Evolutionary conservation across 1,284 basidiomycete genomes (phyloP).

Genomic region (Flammula alnicola): DNA sequence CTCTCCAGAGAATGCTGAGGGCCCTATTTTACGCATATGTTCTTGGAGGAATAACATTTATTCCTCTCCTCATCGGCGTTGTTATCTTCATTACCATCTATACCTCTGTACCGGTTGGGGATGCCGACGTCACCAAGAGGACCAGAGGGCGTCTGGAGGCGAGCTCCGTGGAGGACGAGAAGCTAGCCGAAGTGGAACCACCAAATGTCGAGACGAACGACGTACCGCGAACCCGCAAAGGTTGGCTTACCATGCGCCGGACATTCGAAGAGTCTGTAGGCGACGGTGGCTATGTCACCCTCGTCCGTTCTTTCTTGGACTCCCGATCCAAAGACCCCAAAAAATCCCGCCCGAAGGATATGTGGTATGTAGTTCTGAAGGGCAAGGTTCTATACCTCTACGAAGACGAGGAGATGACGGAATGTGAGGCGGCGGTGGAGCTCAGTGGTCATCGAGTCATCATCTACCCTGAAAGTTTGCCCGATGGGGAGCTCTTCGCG

Average conservation of each 20-base stretch:
- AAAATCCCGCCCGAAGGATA: conserved; percentile 80
- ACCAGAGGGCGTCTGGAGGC: conserved; percentile 37
- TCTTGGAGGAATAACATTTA: conserved; percentile 85
- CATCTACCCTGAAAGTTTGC: conserved; percentile 72
- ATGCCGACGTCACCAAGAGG: conserved; percentile 51
- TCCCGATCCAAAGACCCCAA: conserved; percentile 80
- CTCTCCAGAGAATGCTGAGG: conserved; percentile 58
- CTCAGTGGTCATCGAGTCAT: conserved; percentile 75
- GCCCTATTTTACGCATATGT: conserved; percentile 81
- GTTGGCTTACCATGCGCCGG: conserved; percentile 85
- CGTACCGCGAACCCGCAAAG: conserved; percentile 69
- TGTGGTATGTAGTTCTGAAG: conserved; percentile 89
- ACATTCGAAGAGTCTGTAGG: conserved; percentile 71
- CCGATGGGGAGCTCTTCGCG: conserved; percentile 87
- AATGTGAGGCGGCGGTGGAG: conserved; percentile 87
- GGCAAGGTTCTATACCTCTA: conserved; percentile 89
- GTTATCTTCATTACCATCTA: conserved; percentile 68
- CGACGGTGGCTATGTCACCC: conserved; percentile 70
- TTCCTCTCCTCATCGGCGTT: conserved; percentile 70
- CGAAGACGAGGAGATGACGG: conserved; percentile 86
- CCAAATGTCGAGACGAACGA: conserved; percentile 46
- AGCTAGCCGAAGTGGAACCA: conserved; percentile 30
- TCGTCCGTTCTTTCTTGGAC: conserved; percentile 76
- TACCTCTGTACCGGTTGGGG: conserved; percentile 78
- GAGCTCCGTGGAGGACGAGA: conserved; percentile 32